These are phyloP conservation scores for Xylaria venustula DNA, from an alignment of 495 filamentous ascomycete genomes.

Conservation along the genomic window DNA sequence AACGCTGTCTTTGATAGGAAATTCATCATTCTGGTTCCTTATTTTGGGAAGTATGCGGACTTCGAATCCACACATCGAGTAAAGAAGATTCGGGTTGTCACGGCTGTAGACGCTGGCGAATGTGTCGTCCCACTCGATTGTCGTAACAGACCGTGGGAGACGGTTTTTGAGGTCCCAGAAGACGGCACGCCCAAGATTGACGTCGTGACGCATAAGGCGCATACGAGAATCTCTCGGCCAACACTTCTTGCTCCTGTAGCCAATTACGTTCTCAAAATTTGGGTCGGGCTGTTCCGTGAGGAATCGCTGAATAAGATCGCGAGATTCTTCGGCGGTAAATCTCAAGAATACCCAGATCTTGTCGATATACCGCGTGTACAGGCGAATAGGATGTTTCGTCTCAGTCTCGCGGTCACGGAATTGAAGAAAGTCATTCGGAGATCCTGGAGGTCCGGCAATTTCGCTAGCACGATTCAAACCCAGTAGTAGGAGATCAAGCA, in stretches of 20 bases:
- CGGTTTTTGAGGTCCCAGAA: conserved; percentile 99
- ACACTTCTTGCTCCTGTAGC: conserved; percentile 99
- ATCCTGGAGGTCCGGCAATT: conserved; percentile 94
- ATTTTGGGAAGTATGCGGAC: conserved; percentile 96
- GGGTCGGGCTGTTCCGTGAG: conserved; percentile 97
- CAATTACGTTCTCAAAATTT: conserved; percentile 99
- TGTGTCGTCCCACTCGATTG: conserved; percentile 98
- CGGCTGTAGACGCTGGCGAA: conserved; percentile 99
- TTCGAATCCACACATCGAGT: conserved; percentile 98
- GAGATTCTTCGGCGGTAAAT: conserved; percentile 88
- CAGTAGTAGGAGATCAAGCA: conserved; percentile 89
- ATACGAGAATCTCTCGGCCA: conserved; percentile 98
- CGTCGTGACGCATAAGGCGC: conserved; percentile 98
- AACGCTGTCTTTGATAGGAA: conserved; percentile 94
- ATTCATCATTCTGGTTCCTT: conserved; percentile 92
- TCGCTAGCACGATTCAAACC: conserved; percentile 93
- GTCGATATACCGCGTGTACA: conserved; percentile 98
- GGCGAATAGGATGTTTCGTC: conserved; percentile 86
- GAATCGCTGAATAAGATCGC: conserved; percentile 96
- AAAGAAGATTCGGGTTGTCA: conserved; percentile 96
- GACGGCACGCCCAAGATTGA: conserved; percentile 95
- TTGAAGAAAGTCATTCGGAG: conserved; percentile 97
- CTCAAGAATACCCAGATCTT: conserved; percentile 98
- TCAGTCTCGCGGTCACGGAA: conserved; percentile 91
- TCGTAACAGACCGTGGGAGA: conserved; percentile 89